Percentiles rank a stretch among this genome's conserved stretches.
Conservation (phyloP, 179 eudicot genomes). For the Carnegiea gigantea region DNA sequence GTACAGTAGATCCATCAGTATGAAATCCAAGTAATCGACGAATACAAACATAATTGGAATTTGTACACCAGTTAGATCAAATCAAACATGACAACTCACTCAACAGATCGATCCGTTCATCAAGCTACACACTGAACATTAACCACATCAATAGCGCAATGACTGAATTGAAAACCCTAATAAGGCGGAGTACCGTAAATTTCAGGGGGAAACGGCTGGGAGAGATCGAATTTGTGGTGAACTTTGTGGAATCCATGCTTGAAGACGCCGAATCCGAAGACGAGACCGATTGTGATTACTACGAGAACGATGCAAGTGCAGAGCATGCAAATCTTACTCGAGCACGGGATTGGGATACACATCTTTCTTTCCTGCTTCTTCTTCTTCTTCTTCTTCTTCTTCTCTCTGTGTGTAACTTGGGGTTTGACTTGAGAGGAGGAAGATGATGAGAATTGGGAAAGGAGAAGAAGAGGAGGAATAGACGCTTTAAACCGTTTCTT, state of each 20-base stretch:
- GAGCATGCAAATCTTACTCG: conserved; percentile 26
- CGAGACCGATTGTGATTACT: conserved; percentile 47
- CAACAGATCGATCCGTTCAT: not conserved
- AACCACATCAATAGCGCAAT: not conserved
- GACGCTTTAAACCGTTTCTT: not conserved
- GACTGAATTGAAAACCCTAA: not conserved
- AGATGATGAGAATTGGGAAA: not conserved
- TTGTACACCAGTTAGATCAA: not conserved
- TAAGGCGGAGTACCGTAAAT: conserved; percentile 13
- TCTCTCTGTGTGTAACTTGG: not conserved
- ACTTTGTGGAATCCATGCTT: conserved; percentile 59
- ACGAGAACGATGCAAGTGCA: conserved; percentile 21
- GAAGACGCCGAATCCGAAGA: conserved; percentile 84
- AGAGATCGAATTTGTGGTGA: conserved; percentile 18
- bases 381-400: not conserved
- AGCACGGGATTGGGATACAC: conserved; percentile 19
- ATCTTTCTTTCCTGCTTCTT: conserved; percentile 1
- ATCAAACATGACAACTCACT: not conserved
- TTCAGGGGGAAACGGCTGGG: conserved; percentile 2
- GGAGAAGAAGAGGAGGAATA: not conserved
- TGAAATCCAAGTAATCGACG: not conserved
- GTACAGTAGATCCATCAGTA: not conserved
- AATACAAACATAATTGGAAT: not conserved
- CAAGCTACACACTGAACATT: not conserved
- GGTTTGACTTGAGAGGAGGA: not conserved